These are phyloP conservation scores for Candida sanyiensis DNA, from an alignment of 805 yeast species.

Conservation along the genomic window DNA sequence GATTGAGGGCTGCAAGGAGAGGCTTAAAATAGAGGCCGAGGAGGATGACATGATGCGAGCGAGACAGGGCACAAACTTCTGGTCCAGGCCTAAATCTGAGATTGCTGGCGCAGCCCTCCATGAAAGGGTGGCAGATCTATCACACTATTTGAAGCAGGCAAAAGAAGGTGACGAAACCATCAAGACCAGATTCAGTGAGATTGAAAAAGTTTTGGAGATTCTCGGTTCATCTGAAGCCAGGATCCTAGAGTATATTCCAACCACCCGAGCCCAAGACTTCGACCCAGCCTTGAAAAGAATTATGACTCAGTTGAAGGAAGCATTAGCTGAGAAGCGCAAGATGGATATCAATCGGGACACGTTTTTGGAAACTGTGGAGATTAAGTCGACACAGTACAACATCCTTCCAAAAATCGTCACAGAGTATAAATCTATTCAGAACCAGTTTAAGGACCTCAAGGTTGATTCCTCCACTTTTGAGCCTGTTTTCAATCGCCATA, in stretches of 20 bases:
- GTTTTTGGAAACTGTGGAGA: slow-evolving; percentile 37
- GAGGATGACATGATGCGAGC: slow-evolving; percentile 50
- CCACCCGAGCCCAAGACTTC: slow-evolving; percentile 25
- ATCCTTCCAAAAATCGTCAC: slow-evolving; percentile 49
- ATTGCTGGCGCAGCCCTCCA: slow-evolving; percentile 37
- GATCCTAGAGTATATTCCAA: slow-evolving; percentile 27
- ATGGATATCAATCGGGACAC: slow-evolving; percentile 34
- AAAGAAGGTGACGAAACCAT: slow-evolving; percentile 54
- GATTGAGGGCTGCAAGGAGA: slow-evolving; percentile 40
- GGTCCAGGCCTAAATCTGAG: slow-evolving; percentile 47
- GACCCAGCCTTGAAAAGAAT: slow-evolving; percentile 33
- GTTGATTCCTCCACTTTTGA: slow-evolving; percentile 33
- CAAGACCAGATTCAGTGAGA: slow-evolving; percentile 37
- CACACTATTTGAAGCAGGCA: slow-evolving; percentile 51
- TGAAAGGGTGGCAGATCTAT: slow-evolving; percentile 39
- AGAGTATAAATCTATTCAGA: slow-evolving; percentile 34
- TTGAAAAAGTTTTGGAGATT: slow-evolving; percentile 41
- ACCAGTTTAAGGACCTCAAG: slow-evolving; percentile 13
- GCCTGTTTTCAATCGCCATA: slow-evolving; percentile 35
- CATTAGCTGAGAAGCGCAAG: slow-evolving; percentile 27
- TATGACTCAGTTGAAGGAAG: slow-evolving; percentile 30
- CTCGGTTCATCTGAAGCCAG: slow-evolving; percentile 33
- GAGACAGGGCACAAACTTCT: slow-evolving; percentile 47
- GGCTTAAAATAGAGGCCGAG: slow-evolving; percentile 43
- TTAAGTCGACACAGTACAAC: slow-evolving; percentile 41